These are phyloP conservation scores for Nitzschia palea DNA, from an alignment of 108 stramenopile species.

Conservation along the genomic window DNA sequence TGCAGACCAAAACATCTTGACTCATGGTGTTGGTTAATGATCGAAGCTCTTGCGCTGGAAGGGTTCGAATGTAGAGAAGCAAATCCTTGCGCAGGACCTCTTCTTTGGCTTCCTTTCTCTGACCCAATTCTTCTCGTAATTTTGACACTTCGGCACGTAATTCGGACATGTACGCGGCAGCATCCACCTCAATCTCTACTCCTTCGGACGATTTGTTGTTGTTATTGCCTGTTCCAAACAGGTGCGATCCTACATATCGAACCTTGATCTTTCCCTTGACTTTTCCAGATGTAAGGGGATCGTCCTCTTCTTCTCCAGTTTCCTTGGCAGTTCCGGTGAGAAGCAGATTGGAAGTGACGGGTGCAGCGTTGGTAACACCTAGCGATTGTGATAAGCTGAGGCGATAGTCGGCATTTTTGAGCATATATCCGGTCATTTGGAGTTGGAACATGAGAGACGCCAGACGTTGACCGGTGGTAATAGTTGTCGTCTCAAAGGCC, in stretches of 20 bases:
- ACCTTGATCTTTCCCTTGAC: constrained; percentile 76
- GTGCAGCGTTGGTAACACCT: constrained; percentile 27
- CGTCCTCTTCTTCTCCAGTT: constrained; percentile 34
- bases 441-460: constrained; percentile 96
- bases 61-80: constrained; percentile 87
- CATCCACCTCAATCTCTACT: constrained; percentile 88
- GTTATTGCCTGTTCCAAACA: neutral
- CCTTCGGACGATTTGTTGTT: constrained; percentile 12
- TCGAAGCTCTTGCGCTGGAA: constrained; percentile 83
- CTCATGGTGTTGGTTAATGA: constrained; percentile 82
- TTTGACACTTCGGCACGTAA: constrained; percentile 76
- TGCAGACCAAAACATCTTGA: constrained; percentile 91
- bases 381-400: constrained; percentile 70
- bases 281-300: constrained; percentile 37
- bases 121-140: constrained; percentile 65
- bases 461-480: constrained; percentile 86
- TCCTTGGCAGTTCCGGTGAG: constrained; percentile 30
- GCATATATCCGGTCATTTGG: constrained; percentile 98
- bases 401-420: constrained; percentile 95
- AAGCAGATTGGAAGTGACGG: constrained; percentile 15
- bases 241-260: constrained; percentile 35
- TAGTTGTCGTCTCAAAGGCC: constrained; percentile 90
- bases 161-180: constrained; percentile 91
- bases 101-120: constrained; percentile 64
- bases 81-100: constrained; percentile 87